A percentile compares a stretch with the other conserved stretches of the same genome.
Evolutionary conservation across 2,329 filamentous ascomycete genomes (phyloP).

Genomic region (Bipolaris bicolor): DNA sequence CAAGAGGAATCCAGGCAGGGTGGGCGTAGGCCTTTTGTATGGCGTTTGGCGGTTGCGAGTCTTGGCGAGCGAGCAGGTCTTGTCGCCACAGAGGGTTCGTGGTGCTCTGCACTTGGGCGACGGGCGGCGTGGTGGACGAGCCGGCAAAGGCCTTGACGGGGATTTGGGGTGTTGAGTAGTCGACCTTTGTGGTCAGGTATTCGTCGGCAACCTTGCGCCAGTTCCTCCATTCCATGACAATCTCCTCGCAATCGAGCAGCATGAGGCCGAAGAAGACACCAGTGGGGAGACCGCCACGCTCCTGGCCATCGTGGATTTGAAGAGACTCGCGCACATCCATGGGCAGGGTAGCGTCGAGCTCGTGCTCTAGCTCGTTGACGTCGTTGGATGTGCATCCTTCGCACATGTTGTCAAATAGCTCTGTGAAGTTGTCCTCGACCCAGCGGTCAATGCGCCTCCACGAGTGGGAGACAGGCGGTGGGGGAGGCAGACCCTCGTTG

Average conservation of each 20-base stretch:
- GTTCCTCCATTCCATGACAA: slow-evolving; percentile 96
- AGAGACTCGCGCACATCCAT: slow-evolving; percentile 93
- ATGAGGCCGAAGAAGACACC: slow-evolving; percentile 93
- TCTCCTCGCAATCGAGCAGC: slow-evolving; percentile 97
- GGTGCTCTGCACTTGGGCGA: slow-evolving; percentile 57
- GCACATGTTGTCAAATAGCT: slow-evolving; percentile 90
- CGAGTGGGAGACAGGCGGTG: slow-evolving; percentile 85
- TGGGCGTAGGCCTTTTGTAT: slow-evolving; percentile 94
- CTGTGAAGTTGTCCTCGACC: slow-evolving; percentile 93
- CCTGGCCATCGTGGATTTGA: slow-evolving; percentile 93
- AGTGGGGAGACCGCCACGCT: slow-evolving; percentile 87
- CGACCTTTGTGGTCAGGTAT: slow-evolving; percentile 69
- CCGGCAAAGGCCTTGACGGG: slow-evolving; percentile 76
- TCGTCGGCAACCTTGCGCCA: slow-evolving; percentile 94
- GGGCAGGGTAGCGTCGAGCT: slow-evolving; percentile 91
- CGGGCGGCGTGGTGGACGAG: slow-evolving; percentile 71
- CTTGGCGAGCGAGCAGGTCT: slow-evolving; percentile 81
- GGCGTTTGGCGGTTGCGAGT: slow-evolving; percentile 83
- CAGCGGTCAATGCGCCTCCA: slow-evolving; percentile 94
- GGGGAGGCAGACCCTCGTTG: slow-evolving; percentile 85
- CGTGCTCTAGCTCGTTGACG: slow-evolving; percentile 94
- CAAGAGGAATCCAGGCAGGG: slow-evolving; percentile 92
- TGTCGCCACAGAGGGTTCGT: slow-evolving; percentile 78
- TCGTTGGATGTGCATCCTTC: slow-evolving; percentile 94
- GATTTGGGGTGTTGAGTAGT: slow-evolving; percentile 64